A percentile compares a stretch with the other conserved stretches of the same genome.
These are phyloP conservation scores for Nepenthes mirabilis DNA, from an alignment of 148 eudicot genomes.

Conservation along the genomic window DNA sequence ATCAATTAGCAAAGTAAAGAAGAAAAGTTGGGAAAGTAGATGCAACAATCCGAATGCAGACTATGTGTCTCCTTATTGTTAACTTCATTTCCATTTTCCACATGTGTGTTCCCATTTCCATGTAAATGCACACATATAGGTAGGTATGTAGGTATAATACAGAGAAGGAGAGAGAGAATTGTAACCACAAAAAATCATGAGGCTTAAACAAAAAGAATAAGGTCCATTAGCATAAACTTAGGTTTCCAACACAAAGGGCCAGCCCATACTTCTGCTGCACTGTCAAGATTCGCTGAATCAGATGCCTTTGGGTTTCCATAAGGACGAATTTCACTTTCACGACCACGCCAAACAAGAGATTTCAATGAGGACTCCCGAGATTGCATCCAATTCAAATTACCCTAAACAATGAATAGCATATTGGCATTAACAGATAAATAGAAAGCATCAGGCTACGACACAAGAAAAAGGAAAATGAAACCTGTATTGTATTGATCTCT, in stretches of 20 bases:
- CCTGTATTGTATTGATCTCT: constrained; percentile 99
- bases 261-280: constrained; percentile 79
- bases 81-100: too few relatives aligned
- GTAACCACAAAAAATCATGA: too few relatives aligned
- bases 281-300: constrained; percentile 98
- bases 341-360: constrained; percentile 96
- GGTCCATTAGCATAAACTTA: neutral
- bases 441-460: constrained; percentile 3
- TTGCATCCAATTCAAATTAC: constrained; percentile 99
- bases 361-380: constrained; percentile 81
- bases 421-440: constrained; percentile 2
- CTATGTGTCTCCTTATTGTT: too few relatives aligned
- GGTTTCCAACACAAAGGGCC: neutral
- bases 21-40: too few relatives aligned
- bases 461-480: constrained; percentile 18
- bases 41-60: too few relatives aligned
- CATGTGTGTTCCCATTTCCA: too few relatives aligned
- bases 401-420: constrained; percentile 33
- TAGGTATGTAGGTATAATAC: too few relatives aligned
- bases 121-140: too few relatives aligned
- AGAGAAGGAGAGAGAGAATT: too few relatives aligned
- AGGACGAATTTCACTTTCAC: constrained; percentile 94
- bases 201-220: too few relatives aligned
- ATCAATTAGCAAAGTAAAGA: too few relatives aligned
- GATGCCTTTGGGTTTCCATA: constrained; percentile 92